Base-by-base conservation (phyloP, 2,329 filamentous ascomycete genomes). In the Chaetomiaceae sp. region DNA sequence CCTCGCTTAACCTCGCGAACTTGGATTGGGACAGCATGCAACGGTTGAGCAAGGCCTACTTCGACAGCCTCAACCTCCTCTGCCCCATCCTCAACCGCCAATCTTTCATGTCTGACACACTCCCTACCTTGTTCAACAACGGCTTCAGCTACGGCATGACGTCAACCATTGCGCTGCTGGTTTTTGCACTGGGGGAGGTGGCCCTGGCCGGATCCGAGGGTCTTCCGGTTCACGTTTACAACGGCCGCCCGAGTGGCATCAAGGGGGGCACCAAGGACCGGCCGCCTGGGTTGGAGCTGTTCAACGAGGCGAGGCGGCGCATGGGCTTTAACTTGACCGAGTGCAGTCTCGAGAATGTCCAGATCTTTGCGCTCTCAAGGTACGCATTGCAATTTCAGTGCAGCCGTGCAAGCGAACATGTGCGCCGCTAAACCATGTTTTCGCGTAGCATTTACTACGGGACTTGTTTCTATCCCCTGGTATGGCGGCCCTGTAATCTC, bases 291-390 rank as follows among this genome's bases (percentile, higher is more conserved):
- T 58, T 83, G 3, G 68, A 69, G 1, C 68, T 80, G 29, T 83
- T 82, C 62, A 83, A 83, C 51, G 79, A 82, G 60, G 79, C 78
- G 14, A 69, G 79, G 41, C 72, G 71, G 48, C 68, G 76, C n/a
- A 69, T 81, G 57, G 79, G 79, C 0, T 81, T 80, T 57, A 68
- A 73, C 9, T 56, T 75, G 43, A 73, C 73, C 2, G 71, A 77
- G 19, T 76, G 71, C 56, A 76, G 70, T 40, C 60, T 83, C 20
- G 77, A 81, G 53, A 79, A 75, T 49, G 69, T 81, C 7, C 79
- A 83, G 55, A 72, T 79, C 37, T 72, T 74, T 54, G 67, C 78
- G 6, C 63, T 83, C 22, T 69, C 75, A 47, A 75, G 76, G 74
- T 77, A 60, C 58, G 69, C 26, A 30, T 11, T 18, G n/a, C n/a